A percentile compares a stretch with the other conserved stretches of the same genome.
phyloP scores from a whole-genome alignment of 106 monocot genomes.

The Phalaenopsis equestris region DNA sequence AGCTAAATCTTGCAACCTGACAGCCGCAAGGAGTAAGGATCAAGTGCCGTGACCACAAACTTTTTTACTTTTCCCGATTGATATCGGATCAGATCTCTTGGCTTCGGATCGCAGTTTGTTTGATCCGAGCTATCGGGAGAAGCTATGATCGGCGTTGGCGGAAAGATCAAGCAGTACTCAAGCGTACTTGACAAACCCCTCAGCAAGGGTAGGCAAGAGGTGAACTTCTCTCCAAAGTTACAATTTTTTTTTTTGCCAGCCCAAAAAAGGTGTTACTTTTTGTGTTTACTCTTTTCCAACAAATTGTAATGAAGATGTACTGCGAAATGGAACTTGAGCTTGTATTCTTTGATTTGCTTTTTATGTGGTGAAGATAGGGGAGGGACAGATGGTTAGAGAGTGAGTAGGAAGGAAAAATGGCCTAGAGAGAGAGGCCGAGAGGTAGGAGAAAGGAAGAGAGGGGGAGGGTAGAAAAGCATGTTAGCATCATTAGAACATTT shows the following conservation, averaged over 20 bases:
- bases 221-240: neutral
- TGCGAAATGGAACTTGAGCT: too few relatives aligned
- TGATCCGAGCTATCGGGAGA: neutral
- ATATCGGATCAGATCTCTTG: neutral
- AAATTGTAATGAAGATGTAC: neutral
- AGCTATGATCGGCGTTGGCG: constrained; percentile 6
- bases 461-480: neutral
- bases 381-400: neutral
- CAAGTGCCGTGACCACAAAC: neutral
- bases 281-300: neutral
- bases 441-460: neutral
- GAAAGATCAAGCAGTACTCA: constrained; percentile 17
- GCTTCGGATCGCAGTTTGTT: neutral
- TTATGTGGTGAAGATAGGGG: neutral
- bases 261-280: too few relatives aligned
- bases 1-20: too few relatives aligned
- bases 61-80: neutral
- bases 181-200: constrained; percentile 96
- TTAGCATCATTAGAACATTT: neutral
- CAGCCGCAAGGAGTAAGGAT: neutral
- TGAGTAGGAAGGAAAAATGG: neutral
- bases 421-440: neutral
- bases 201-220: constrained; percentile 88
- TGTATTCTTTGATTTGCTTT: neutral
- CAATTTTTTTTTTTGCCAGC: too few relatives aligned